Base-by-base conservation (phyloP, 306 rosid genomes). In the Rubus parviflorus region DNA sequence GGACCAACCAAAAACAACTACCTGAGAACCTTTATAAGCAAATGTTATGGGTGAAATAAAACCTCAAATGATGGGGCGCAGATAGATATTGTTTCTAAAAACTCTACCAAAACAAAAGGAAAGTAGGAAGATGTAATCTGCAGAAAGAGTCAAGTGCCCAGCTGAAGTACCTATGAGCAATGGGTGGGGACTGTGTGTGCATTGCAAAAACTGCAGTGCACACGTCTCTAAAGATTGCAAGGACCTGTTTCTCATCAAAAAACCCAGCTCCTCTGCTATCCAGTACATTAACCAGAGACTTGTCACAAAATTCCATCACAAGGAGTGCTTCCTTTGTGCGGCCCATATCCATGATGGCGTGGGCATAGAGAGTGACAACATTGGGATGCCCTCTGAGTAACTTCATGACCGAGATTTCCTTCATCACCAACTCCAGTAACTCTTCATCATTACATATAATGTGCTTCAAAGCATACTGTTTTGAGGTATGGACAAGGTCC, bases 391-490 rank as follows among this genome's bases (percentile, higher is more conserved):
- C 99, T 80, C 74, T 81, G 56, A 95, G 91, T 38, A 84, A 80
- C 83, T 95, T 92, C 93, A 95, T 83, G 45, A 90, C 97, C 1
- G 88, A 78, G 77, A 95, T 85, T 87, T 95, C 99, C 85, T 87
- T 92, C 89, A 82, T 87, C 51, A 89, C 99, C 88, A 95, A 81
- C 54, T 82, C 96, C 20, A 90, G 89, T 37, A 94, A 87, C 81
- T 95, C 99, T 54, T 88, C 97, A 56, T 95, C 99, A 61, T 92
- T 95, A 81, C 97, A 89, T 77, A 92, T 90, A 35, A 95, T 92
- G 85, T 92, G 97, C 87, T 95, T 95, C 81, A 95, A 88, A 79
- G 99, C 99, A 88, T 92, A 92, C 85, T 92, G 99, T 84, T 86
- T 95, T 17, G 99, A 92, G 74, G 86, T 71, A 72, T 90, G 90